A percentile compares a stretch with the other conserved stretches of the same genome.
These are phyloP conservation scores for Corymbia citriodora DNA, from an alignment of 441 rosid species.

Conservation along the genomic window DNA sequence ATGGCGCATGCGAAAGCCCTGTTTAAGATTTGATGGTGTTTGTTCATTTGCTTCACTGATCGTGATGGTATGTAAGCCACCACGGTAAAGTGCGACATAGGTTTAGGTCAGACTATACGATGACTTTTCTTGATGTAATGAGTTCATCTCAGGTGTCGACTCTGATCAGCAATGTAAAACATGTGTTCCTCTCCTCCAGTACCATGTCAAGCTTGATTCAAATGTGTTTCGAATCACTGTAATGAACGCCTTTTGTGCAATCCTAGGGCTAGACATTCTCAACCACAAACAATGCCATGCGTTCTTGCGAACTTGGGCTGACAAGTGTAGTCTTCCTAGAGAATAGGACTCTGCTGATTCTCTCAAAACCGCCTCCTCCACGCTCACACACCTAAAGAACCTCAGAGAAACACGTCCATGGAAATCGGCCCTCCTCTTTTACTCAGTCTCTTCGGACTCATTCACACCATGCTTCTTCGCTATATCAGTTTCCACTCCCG, in stretches of 20 bases:
- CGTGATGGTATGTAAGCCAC: not conserved
- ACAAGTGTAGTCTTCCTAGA: not conserved
- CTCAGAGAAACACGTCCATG: not conserved
- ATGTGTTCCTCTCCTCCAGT: not conserved
- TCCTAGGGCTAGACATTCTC: not conserved
- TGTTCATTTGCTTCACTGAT: not conserved
- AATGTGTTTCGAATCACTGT: not conserved
- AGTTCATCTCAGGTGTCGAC: not conserved
- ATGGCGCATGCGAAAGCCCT: not conserved
- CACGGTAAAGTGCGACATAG: not conserved
- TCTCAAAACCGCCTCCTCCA: not conserved
- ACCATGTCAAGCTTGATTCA: not conserved
- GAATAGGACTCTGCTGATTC: not conserved
- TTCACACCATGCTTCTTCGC: conserved; percentile 24
- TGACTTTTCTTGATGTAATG: not conserved
- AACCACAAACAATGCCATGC: not conserved
- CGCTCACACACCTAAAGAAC: not conserved
- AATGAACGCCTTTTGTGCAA: not conserved
- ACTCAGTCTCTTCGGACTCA: conserved; percentile 43
- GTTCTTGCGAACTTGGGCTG: not conserved
- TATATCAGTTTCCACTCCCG: conserved; percentile 15
- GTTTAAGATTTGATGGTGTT: not conserved
- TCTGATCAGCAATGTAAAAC: not conserved
- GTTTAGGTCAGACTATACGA: not conserved
- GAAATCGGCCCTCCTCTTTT: conserved; percentile 9